These are phyloP conservation scores for Exophiala mesophila DNA, from an alignment of 2,329 filamentous ascomycete species.

Conservation along the genomic window DNA sequence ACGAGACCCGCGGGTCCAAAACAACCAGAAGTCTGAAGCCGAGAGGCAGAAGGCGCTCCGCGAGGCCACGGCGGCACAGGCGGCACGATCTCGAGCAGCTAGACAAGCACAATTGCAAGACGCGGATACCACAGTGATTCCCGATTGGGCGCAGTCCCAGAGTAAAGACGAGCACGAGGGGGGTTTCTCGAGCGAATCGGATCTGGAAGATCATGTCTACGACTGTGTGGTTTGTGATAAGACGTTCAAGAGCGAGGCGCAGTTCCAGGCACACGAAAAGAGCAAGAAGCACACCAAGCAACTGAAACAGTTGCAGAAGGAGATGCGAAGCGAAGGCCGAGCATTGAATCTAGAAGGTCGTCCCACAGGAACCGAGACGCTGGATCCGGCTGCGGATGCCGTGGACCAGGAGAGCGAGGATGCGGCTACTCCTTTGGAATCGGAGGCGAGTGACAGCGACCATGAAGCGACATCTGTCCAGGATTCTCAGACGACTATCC, in stretches of 20 bases:
- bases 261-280: slow-evolving; percentile 85
- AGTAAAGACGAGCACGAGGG: slow-evolving; percentile 48
- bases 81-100: slow-evolving; percentile 72
- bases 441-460: slow-evolving; percentile 1
- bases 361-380: slow-evolving; percentile 1
- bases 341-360: slow-evolving; percentile 32
- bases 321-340: slow-evolving; percentile 77
- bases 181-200: slow-evolving; percentile 41
- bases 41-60: slow-evolving; percentile 75
- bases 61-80: slow-evolving; percentile 76
- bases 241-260: slow-evolving; percentile 81
- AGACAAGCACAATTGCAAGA: slow-evolving; percentile 64
- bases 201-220: slow-evolving; percentile 50
- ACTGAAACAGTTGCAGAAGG: slow-evolving; percentile 68
- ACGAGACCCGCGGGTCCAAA: slow-evolving; percentile 77
- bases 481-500: slow-evolving; percentile 9
- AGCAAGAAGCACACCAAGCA: slow-evolving; percentile 95
- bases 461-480: slow-evolving; percentile 12
- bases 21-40: slow-evolving; percentile 70
- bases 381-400: slow-evolving; percentile 23
- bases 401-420: slow-evolving; percentile 10
- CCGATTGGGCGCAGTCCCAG: slow-evolving; percentile 64
- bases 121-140: slow-evolving; percentile 42
- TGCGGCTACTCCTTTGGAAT: not conserved
- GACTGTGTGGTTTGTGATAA: slow-evolving; percentile 62